Evolutionary conservation across 306 rosid species (phyloP).

Genomic region (Fragaria vesca): DNA sequence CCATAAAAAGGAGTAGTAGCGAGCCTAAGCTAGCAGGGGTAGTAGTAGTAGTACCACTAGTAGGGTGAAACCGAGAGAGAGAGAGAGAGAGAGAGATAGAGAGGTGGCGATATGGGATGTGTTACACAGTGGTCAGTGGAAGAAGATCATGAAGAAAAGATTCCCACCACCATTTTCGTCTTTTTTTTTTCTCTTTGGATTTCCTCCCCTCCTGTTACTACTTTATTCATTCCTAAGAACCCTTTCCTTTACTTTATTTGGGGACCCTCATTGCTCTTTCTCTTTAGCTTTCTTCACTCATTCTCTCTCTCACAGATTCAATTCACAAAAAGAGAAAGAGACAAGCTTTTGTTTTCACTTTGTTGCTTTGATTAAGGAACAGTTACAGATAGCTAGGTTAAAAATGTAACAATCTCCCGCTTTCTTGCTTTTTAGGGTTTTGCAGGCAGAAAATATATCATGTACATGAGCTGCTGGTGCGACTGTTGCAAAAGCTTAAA

Average conservation of each 20-base stretch:
- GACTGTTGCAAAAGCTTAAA: not conserved
- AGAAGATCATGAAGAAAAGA: conserved; percentile 47
- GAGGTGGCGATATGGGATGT: conserved; percentile 51
- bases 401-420: conserved; percentile 35
- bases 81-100: conserved; percentile 27
- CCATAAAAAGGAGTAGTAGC: not conserved
- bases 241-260: conserved; percentile 45
- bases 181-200: conserved; percentile 51
- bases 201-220: not conserved
- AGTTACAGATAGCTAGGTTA: conserved; percentile 21
- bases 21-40: conserved; percentile 8
- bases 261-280: conserved; percentile 41
- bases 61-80: conserved; percentile 9
- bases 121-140: conserved; percentile 29
- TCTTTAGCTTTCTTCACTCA: conserved; percentile 6
- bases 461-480: not conserved
- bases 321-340: conserved; percentile 23
- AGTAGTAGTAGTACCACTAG: conserved; percentile 14
- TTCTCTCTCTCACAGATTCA: conserved; percentile 4
- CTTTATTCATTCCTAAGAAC: conserved; percentile 37
- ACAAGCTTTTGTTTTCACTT: conserved; percentile 37
- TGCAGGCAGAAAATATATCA: conserved; percentile 31
- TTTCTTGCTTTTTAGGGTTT: conserved; percentile 48
- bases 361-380: conserved; percentile 42
- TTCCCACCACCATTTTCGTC: conserved; percentile 45